These are phyloP conservation scores for Tympanopsis confertula DNA, from an alignment of 2,329 filamentous ascomycete genomes.

Conservation along the genomic window DNA sequence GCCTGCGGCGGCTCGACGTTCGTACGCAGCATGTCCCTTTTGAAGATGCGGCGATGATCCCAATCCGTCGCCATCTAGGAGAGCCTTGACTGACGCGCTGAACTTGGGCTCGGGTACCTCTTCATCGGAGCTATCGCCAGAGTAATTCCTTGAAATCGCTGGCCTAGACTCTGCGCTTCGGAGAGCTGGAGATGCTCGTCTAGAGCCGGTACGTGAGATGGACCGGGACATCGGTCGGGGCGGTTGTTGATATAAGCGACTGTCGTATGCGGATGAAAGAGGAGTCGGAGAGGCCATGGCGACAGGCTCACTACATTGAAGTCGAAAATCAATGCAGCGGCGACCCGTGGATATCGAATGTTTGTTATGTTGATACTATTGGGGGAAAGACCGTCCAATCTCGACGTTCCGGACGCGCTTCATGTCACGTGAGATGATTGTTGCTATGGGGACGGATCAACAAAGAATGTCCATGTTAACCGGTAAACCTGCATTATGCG, in stretches of 20 bases:
- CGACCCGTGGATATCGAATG: too few relatives aligned
- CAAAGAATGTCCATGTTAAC: too few relatives aligned
- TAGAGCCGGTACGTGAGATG: background rate
- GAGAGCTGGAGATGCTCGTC: background rate
- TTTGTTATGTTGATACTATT: too few relatives aligned
- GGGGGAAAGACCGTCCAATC: too few relatives aligned
- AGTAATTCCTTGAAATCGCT: conserved; percentile 5
- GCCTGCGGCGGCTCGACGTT: background rate
- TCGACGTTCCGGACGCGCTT: too few relatives aligned
- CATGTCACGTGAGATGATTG: too few relatives aligned
- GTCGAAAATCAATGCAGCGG: too few relatives aligned
- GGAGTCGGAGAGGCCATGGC: background rate
- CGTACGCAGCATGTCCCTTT: too few relatives aligned
- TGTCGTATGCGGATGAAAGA: background rate
- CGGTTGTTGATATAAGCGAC: background rate
- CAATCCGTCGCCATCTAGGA: conserved; percentile 20
- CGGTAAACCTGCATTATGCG: too few relatives aligned
- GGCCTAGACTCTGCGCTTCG: background rate
- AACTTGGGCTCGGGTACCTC: conserved; percentile 53
- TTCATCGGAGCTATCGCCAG: conserved; percentile 53
- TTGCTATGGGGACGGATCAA: too few relatives aligned
- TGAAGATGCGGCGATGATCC: conserved; percentile 23
- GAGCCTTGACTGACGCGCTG: conserved; percentile 49
- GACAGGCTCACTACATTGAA: too few relatives aligned
- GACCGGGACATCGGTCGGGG: background rate